A percentile compares a stretch with the other conserved stretches of the same genome.
phyloP scores from a whole-genome alignment of 768 basidiomycete species.

The Mycena crocata region DNA sequence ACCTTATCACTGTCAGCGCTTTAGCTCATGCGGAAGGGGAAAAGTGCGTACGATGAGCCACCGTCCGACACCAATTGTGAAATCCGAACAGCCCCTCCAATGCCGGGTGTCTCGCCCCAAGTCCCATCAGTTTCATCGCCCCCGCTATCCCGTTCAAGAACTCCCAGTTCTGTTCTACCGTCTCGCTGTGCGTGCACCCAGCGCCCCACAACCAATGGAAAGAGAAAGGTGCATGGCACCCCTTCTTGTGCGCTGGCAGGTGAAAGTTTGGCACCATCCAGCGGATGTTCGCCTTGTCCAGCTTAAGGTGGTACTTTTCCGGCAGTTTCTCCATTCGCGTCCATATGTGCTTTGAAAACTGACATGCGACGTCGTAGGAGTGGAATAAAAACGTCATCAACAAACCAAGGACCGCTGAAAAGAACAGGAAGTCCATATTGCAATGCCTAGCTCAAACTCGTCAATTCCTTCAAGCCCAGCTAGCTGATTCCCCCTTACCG shows the following conservation, averaged over 20 bases:
- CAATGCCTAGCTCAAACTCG: background rate
- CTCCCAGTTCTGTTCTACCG: too few species aligned
- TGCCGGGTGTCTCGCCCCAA: constrained; percentile 14
- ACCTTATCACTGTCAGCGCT: too few species aligned
- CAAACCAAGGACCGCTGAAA: background rate
- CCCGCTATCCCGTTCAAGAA: constrained; percentile 25
- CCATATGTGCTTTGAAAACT: constrained; percentile 32
- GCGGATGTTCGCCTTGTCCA: background rate
- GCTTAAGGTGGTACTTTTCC: background rate
- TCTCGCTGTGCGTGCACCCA: constrained; percentile 35
- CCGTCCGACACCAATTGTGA: background rate
- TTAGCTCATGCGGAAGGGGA: too few species aligned
- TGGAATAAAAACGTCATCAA: constrained; percentile 10
- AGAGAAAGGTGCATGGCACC: constrained; percentile 30
- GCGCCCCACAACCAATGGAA: constrained; percentile 23
- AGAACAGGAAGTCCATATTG: constrained; percentile 20
- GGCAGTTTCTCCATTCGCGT: constrained; percentile 11
- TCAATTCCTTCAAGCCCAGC: background rate
- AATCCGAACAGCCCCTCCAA: background rate
- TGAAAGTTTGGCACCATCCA: constrained; percentile 41
- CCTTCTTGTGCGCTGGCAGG: constrained; percentile 23
- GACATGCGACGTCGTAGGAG: constrained; percentile 39
- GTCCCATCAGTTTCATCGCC: constrained; percentile 36
- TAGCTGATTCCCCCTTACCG: constrained; percentile 13
- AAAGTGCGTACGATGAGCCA: background rate